These are phyloP conservation scores for Termitomyces sp. DNA, from an alignment of 768 basidiomycete genomes.

Conservation along the genomic window DNA sequence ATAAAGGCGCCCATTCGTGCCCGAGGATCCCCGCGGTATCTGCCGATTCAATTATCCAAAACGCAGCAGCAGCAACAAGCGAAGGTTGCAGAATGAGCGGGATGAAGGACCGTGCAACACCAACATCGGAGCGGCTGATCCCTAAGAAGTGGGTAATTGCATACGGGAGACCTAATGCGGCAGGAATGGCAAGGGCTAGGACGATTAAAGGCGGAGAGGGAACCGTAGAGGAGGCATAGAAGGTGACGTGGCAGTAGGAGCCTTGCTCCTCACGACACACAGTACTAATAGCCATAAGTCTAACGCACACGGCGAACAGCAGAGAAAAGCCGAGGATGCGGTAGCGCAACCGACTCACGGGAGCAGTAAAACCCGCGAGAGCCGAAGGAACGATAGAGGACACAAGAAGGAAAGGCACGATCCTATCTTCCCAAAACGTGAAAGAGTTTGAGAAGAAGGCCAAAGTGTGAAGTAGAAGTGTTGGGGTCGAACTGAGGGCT, in stretches of 20 bases:
- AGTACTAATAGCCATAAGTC: conserved; percentile 78
- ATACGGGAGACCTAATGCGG: conserved; percentile 51
- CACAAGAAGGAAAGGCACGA: conserved; percentile 69
- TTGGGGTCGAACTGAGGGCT: conserved; percentile 24
- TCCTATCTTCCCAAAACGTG: conserved; percentile 94
- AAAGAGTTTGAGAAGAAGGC: conserved; percentile 92
- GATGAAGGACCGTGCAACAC: conserved; percentile 61
- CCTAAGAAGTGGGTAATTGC: conserved; percentile 50
- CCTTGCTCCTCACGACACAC: conserved; percentile 95
- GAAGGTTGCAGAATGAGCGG: conserved; percentile 51
- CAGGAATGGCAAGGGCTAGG: conserved; percentile 51
- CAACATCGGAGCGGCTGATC: conserved; percentile 70
- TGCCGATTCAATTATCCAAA: conserved; percentile 82
- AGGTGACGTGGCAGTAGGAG: conserved; percentile 84
- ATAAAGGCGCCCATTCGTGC: conserved; percentile 28
- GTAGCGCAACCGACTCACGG: conserved; percentile 60
- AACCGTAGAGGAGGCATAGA: conserved; percentile 70
- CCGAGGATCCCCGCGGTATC: conserved; percentile 51
- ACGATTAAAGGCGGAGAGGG: conserved; percentile 60
- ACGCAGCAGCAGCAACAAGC: conserved; percentile 52
- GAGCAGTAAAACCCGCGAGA: conserved; percentile 60
- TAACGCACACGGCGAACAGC: conserved; percentile 60
- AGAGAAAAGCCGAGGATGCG: conserved; percentile 72
- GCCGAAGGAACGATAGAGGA: conserved; percentile 58
- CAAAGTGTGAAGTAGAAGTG: conserved; percentile 62